Percentiles rank a stretch among this genome's conserved stretches.
Conservation (phyloP, 2,329 filamentous ascomycete genomes). For the Fonsecaea multimorphosa region DNA sequence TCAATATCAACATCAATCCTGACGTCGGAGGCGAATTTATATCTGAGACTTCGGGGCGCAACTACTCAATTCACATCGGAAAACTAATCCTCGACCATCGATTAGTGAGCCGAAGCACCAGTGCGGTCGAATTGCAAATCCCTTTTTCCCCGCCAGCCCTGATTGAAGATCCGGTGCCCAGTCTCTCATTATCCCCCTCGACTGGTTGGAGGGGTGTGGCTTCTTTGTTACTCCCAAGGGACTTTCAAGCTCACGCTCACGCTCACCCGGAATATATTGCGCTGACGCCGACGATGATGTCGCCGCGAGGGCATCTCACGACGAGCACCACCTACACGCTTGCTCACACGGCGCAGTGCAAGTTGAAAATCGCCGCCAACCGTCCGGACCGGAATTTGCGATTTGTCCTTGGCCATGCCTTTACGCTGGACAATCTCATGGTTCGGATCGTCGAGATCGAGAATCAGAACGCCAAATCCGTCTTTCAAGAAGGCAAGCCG, state of each 20-base stretch:
- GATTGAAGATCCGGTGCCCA: not conserved
- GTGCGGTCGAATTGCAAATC: conserved; percentile 9
- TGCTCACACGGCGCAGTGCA: conserved; percentile 38
- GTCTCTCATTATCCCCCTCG: not conserved
- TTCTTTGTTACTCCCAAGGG: not conserved
- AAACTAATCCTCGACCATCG: conserved; percentile 9
- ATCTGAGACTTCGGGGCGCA: not conserved
- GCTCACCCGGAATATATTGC: not conserved
- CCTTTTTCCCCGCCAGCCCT: not conserved
- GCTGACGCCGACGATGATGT: conserved; percentile 11
- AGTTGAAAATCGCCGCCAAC: conserved; percentile 36
- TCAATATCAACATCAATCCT: not conserved
- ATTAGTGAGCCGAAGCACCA: conserved; percentile 11
- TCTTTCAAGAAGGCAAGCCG: conserved; percentile 28
- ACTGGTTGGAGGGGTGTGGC: not conserved
- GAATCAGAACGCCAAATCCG: conserved; percentile 31
- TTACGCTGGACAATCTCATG: conserved; percentile 37
- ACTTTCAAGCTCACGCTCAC: not conserved
- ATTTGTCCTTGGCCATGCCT: conserved; percentile 38
- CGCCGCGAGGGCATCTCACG: conserved; percentile 21
- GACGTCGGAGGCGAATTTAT: conserved; percentile 8
- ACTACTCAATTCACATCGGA: not conserved
- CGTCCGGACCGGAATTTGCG: conserved; percentile 36
- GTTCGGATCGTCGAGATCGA: conserved; percentile 38
- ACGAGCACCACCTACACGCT: conserved; percentile 34